Percentiles rank a stretch among this genome's conserved stretches.
phyloP scores from a whole-genome alignment of 768 basidiomycete genomes.

The Pleurotus pulmonarius region DNA sequence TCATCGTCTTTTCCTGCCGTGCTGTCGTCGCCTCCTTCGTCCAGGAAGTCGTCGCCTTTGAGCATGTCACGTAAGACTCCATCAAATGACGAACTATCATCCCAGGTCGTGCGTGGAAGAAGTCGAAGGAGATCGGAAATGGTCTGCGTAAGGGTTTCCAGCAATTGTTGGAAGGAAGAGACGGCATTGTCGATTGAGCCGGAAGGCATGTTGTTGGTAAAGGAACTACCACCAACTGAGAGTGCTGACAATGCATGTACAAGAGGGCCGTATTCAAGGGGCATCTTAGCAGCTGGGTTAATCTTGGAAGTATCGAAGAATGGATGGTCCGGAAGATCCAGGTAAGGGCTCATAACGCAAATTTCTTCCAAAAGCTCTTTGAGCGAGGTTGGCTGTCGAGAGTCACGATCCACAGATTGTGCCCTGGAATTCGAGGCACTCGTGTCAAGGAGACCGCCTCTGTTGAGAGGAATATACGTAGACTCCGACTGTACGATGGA shows the following conservation, averaged over 20 bases:
- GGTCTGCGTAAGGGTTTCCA: slow-evolving; percentile 86
- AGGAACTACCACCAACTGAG: slow-evolving; percentile 82
- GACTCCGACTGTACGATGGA: slow-evolving; percentile 48
- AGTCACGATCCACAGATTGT: slow-evolving; percentile 50
- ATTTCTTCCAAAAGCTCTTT: slow-evolving; percentile 69
- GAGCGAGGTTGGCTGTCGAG: slow-evolving; percentile 42
- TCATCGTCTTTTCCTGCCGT: slow-evolving; percentile 69
- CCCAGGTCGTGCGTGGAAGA: slow-evolving; percentile 86
- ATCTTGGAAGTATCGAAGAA: slow-evolving; percentile 74
- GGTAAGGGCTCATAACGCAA: slow-evolving; percentile 51
- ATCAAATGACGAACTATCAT: slow-evolving; percentile 86
- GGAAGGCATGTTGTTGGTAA: slow-evolving; percentile 78
- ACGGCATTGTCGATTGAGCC: slow-evolving; percentile 91
- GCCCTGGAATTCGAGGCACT: slow-evolving; percentile 58
- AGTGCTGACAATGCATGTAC: slow-evolving; percentile 84
- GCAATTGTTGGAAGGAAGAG: slow-evolving; percentile 82
- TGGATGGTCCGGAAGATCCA: slow-evolving; percentile 67
- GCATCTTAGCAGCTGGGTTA: slow-evolving; percentile 74
- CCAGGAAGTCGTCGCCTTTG: slow-evolving; percentile 83
- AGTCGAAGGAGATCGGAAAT: slow-evolving; percentile 84
- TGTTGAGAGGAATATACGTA: slow-evolving; percentile 30
- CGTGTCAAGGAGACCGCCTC: slow-evolving; percentile 31
- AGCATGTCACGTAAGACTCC: slow-evolving; percentile 85
- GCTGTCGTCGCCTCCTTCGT: slow-evolving; percentile 65
- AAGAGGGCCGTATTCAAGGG: slow-evolving; percentile 79